Percentiles rank a stretch among this genome's conserved stretches.
Conservation (phyloP, 257 asterid species). For the Solanum peruvianum region DNA sequence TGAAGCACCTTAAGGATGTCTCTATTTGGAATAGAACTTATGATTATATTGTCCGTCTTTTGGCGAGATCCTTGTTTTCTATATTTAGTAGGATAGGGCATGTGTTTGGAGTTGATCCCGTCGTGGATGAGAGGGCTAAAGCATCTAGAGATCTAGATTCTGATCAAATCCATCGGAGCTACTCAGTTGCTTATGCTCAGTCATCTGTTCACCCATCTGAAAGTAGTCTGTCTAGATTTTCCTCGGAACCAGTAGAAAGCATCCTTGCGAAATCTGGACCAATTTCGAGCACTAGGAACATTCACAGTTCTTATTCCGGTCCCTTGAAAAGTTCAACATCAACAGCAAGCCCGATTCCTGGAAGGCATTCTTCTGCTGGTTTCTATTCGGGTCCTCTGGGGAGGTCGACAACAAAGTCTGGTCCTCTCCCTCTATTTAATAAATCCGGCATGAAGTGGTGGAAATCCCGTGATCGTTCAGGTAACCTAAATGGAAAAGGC, state of each 20-base stretch:
- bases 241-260: slow-evolving; percentile 31
- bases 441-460: slow-evolving; percentile 37
- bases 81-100: slow-evolving; percentile 58
- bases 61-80: slow-evolving; percentile 74
- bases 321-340: slow-evolving; percentile 35
- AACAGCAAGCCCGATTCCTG: slow-evolving; percentile 27
- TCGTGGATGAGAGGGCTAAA: slow-evolving; percentile 29
- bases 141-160: slow-evolving; percentile 30
- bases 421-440: slow-evolving; percentile 30
- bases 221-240: slow-evolving; percentile 36
- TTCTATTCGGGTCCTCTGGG: slow-evolving; percentile 64
- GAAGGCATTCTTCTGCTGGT: slow-evolving; percentile 15
- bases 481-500: slow-evolving; percentile 16
- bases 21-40: slow-evolving; percentile 78
- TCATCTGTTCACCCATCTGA: slow-evolving; percentile 79
- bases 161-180: slow-evolving; percentile 37
- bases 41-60: slow-evolving; percentile 56
- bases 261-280: slow-evolving; percentile 60
- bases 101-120: slow-evolving; percentile 53
- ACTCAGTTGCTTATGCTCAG: slow-evolving; percentile 51
- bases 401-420: slow-evolving; percentile 30
- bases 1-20: slow-evolving; percentile 52
- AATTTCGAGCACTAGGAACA: slow-evolving; percentile 28
- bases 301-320: slow-evolving; percentile 39
- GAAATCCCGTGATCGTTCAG: slow-evolving; percentile 51